phyloP scores from a whole-genome alignment of 2,329 filamentous ascomycete genomes.

The Metarhizium robertsii region DNA sequence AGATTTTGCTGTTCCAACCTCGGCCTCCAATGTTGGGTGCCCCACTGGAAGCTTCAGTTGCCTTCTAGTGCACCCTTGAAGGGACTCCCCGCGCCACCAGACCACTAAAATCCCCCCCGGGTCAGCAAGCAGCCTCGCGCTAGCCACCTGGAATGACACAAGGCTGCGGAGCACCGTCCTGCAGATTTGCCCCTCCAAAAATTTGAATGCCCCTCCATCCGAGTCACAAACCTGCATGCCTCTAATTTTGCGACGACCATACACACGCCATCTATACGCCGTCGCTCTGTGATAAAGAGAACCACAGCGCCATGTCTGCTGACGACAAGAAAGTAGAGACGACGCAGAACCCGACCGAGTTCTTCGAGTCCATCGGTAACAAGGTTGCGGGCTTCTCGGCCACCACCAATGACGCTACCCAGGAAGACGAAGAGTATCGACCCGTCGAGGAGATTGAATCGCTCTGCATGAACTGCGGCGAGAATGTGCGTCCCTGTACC shows the following conservation, averaged over 20 bases:
- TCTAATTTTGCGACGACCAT: not conserved
- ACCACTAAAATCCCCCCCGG: not conserved
- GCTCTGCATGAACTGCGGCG: constrained; percentile 77
- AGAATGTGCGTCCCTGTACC: constrained; percentile 49
- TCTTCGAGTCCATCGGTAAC: constrained; percentile 54
- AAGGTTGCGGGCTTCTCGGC: constrained; percentile 46
- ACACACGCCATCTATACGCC: not conserved
- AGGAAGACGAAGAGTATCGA: constrained; percentile 36
- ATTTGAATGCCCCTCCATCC: constrained; percentile 12
- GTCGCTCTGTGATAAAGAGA: constrained; percentile 9
- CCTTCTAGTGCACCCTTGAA: not conserved
- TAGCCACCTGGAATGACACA: constrained; percentile 6
- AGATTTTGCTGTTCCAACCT: not conserved
- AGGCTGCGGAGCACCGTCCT: not conserved
- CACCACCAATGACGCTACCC: constrained; percentile 23
- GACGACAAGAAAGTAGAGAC: constrained; percentile 27
- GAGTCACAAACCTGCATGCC: not conserved
- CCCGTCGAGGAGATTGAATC: constrained; percentile 64
- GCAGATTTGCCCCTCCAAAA: constrained; percentile 14
- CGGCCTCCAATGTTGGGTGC: not conserved
- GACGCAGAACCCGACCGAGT: constrained; percentile 35
- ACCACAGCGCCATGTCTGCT: constrained; percentile 28
- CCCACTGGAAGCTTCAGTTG: constrained; percentile 1
- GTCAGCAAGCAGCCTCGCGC: no score
- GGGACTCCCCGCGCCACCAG: not conserved